Evolutionary conservation across 208 protist genomes (phyloP).

Genomic region (Wallacemonas sp.): DNA sequence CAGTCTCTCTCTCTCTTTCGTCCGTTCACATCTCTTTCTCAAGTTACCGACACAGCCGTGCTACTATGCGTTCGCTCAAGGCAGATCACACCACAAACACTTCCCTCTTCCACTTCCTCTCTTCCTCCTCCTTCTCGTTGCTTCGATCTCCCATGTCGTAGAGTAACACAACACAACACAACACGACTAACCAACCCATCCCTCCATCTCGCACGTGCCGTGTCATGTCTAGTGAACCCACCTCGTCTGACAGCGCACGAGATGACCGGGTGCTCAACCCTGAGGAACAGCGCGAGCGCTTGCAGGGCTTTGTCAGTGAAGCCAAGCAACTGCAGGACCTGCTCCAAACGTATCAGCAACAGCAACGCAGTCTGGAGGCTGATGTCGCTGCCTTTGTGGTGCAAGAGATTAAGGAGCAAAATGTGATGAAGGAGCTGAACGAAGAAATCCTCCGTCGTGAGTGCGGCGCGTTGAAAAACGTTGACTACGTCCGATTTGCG

Average conservation of each 20-base stretch:
- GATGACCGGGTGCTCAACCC: conserved; percentile 3
- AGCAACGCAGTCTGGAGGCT: conserved; percentile 21
- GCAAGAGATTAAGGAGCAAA: conserved; percentile 37
- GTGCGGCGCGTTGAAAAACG: conserved; percentile 23
- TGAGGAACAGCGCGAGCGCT: neutral
- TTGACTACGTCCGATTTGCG: conserved; percentile 31
- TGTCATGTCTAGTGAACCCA: neutral
- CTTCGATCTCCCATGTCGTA: no score
- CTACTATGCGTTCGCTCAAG: no score
- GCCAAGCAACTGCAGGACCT: conserved; percentile 38
- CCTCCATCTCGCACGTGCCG: no score
- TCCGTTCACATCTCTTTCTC: no score
- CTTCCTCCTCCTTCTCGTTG: no score
- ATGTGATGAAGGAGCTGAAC: conserved; percentile 19
- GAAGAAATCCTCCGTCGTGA: conserved; percentile 25
- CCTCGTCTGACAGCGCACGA: neutral
- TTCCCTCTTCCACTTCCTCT: no score
- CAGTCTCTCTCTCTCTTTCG: no score
- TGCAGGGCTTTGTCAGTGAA: conserved; percentile 21
- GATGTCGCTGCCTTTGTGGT: conserved; percentile 36
- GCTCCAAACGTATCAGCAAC: conserved; percentile 26
- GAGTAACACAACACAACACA: no score
- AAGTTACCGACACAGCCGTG: no score
- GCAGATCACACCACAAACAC: no score
- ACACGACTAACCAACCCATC: no score